Base-by-base conservation (phyloP, 768 basidiomycete species). In the Suillus weaverae region DNA sequence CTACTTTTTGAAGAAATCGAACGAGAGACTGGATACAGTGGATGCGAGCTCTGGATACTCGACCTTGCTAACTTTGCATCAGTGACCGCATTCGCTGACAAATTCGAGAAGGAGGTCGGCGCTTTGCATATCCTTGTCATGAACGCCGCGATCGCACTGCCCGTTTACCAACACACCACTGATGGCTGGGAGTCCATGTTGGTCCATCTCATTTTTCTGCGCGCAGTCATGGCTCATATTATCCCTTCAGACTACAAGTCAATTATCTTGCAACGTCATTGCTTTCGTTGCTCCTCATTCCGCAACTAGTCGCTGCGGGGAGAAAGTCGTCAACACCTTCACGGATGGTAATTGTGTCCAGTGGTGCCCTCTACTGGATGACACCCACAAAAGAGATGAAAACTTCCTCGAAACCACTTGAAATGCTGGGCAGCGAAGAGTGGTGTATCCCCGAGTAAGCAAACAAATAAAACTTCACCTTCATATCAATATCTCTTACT, bases 181-280 rank as follows among this genome's bases (percentile, higher is more conserved):
- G 80, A 85, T 69, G 84, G 81, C 8, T 86, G 81, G 82, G 85
- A 86, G 64, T 57, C 71, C 13, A 71, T 66, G 85, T 84, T 57
- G 5, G 77, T 69, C 22, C 22, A 16, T 54, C 6, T 30, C 3
- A 3, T 48, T 10, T 43, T 6, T 26, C 1, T 36, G 50, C 5
- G n/a, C 16, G 26, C 5, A 8, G 4, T 22, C 0, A 16, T 0
- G 14, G n/a, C 5, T 36, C 60, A 14, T 64, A 22, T 1, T 20
- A 9, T 0, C 26, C 20, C 0, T 2, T 5, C 64, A 79, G 78
- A 1, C 62, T 82, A 13, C 79, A 81, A 62, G 72, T 78, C 26
- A 81, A 81, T 61, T 64, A 76, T 46, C 67, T 81, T 8, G 57
- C 70, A 8, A 79, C 78, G 0, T 67, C 74, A 0, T 67, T 80